Percentiles rank a stretch among this genome's conserved stretches.
phyloP scores from a whole-genome alignment of 495 filamentous ascomycete species.

The Aspergillus mulundensis region DNA sequence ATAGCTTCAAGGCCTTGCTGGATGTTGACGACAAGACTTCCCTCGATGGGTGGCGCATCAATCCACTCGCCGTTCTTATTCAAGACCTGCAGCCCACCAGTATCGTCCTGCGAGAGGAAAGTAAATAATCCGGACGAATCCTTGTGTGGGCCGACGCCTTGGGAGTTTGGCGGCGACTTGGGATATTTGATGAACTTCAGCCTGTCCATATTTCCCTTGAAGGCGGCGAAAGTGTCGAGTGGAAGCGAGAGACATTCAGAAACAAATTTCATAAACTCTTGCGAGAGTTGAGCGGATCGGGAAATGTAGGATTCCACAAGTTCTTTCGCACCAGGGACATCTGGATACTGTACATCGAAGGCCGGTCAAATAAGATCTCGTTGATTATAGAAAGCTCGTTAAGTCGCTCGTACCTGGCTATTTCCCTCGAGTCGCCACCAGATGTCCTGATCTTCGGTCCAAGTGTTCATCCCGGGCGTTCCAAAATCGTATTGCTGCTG shows the following conservation, averaged over 20 bases:
- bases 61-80: conserved; percentile 48
- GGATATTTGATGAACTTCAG: conserved; percentile 93
- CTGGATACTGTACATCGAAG: conserved; percentile 41
- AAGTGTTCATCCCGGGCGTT: conserved; percentile 30
- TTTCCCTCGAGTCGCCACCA: conserved; percentile 53
- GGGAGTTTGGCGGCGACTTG: conserved; percentile 56
- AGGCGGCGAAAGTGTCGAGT: conserved; percentile 67
- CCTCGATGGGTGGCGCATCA: conserved; percentile 42
- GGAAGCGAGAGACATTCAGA: conserved; percentile 80
- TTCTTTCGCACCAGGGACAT: conserved; percentile 55
- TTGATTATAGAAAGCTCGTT: too few species aligned
- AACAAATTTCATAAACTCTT: conserved; percentile 71
- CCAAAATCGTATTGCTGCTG: conserved; percentile 44
- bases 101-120: conserved; percentile 51
- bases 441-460: conserved; percentile 66
- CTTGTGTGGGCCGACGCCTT: conserved; percentile 88
- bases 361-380: neutral
- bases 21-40: conserved; percentile 53
- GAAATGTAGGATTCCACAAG: conserved; percentile 80
- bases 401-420: conserved; percentile 25
- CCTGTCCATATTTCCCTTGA: conserved; percentile 85
- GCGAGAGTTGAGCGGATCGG: conserved; percentile 64
- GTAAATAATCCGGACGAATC: conserved; percentile 67
- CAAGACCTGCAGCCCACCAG: conserved; percentile 48
- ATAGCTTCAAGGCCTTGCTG: conserved; percentile 90